Evolutionary conservation across 192 early-diverging fungal genomes (phyloP), one percentile per base, ranked within the genome.

Genomic region (Geranomyces michiganensis): DNA sequence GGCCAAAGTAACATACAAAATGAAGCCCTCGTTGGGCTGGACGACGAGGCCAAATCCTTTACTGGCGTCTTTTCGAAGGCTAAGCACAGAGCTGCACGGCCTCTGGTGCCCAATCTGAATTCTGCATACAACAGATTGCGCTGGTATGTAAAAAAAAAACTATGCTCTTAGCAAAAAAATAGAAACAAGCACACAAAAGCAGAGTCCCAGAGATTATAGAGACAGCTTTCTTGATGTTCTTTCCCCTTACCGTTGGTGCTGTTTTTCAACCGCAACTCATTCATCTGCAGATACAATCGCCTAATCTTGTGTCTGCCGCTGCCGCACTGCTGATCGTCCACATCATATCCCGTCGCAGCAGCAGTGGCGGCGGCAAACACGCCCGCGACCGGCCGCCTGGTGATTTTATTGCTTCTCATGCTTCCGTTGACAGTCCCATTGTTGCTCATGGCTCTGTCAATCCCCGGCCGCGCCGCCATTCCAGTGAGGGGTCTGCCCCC

Each of bases 41-140:
- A 65, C 68, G 36, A 72, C 69, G 26, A 79, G 73, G 10, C 78
- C 78, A 70, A 79, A 76, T 2, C 78, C 78, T 59, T 79, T 79
- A 46, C 56, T 67, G 8, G 70, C 66, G 41, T 79, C 78, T 65
- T 79, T 73, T 15, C 64, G 47, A 5, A 66, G 29, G 43, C 21
- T 22, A 26, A 73, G 10, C 19, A 53, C 29, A 6, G 27, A 21
- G 19, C 51, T 73, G 60, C 30, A 51, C 8, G 45, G 44, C 33
- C 48, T n/a, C 41, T 72, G 70, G 62, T 30, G 22, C 1, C 62
- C 62, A 55, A 63, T 48, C 51, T 72, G 70, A 41, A 72, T 26
- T 14, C 51, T 19, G 47, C 70, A 72, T 12, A 72, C 49, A 8
- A 64, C 60, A 15, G 60, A 30, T 55, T 62, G 45, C 14, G 62